phyloP scores from a whole-genome alignment of 176 grass and related monocot species.

The Ensete ventricosum region DNA sequence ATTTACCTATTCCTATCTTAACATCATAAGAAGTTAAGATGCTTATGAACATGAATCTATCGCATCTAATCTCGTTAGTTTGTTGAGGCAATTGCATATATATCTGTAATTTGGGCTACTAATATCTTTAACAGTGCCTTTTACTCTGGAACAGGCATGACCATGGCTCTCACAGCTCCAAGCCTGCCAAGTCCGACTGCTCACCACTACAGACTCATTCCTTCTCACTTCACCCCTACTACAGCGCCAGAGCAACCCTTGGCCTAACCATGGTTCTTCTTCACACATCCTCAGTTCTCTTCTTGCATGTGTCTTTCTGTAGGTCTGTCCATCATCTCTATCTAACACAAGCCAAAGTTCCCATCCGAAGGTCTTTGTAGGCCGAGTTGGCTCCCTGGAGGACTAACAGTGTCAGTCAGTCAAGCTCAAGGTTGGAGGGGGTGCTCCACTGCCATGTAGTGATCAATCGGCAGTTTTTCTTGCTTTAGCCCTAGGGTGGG shows the following conservation, averaged over 20 bases:
- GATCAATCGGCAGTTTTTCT: not conserved
- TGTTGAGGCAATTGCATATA: no score
- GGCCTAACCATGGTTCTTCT: slow-evolving; percentile 20
- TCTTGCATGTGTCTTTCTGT: not conserved
- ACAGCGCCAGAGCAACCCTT: slow-evolving; percentile 12
- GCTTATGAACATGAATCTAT: no score
- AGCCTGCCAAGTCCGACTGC: slow-evolving; percentile 16
- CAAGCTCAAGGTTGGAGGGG: not conserved
- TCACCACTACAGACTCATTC: slow-evolving; percentile 19
- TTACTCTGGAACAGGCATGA: slow-evolving; percentile 26
- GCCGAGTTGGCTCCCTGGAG: not conserved
- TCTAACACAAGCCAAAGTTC: not conserved
- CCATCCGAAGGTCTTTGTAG: not conserved
- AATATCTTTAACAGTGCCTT: slow-evolving; percentile 6
- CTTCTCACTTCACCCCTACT: slow-evolving; percentile 10
- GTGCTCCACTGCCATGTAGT: no score
- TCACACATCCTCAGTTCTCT: not conserved
- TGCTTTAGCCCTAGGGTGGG: slow-evolving; percentile 3
- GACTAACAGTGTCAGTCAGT: no score
- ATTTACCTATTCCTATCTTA: no score
- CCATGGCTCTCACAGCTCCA: slow-evolving; percentile 20
- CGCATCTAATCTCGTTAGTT: no score
- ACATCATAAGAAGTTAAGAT: no score
- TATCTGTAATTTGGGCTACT: not conserved
- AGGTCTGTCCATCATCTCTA: slow-evolving; percentile 1